Evolutionary conservation across 371 early-diverging fungal genomes (phyloP).

Genomic region (Mortierella sp.): DNA sequence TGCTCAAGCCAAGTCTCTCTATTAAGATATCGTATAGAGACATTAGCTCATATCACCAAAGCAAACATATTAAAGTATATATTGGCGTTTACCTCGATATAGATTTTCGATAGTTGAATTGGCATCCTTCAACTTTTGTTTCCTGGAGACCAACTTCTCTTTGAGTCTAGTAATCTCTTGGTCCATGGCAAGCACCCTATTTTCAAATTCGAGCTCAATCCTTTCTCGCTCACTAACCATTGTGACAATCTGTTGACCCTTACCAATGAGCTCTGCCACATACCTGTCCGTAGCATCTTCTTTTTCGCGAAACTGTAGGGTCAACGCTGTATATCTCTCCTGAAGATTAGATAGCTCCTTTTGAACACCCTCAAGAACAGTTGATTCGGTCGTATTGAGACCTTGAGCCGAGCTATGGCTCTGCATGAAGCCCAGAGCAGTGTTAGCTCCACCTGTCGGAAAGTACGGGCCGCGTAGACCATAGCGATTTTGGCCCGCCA

Average conservation of each 20-base stretch:
- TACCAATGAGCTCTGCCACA: slow-evolving; percentile 1
- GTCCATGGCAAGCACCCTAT: not conserved
- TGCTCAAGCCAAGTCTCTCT: slow-evolving; percentile 29
- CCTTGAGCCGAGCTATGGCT: too few species aligned
- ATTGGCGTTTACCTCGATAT: slow-evolving; percentile 18
- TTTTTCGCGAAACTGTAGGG: not conserved
- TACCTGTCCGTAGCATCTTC: not conserved
- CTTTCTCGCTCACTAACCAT: not conserved
- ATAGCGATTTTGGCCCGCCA: slow-evolving; percentile 5
- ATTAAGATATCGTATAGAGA: not conserved
- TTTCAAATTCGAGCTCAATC: not conserved
- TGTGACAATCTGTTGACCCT: not conserved
- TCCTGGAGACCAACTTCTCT: slow-evolving; percentile 3
- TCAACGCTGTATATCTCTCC: not conserved
- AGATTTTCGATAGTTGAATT: slow-evolving; percentile 3
- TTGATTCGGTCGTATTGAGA: not conserved
- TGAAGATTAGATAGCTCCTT: slow-evolving; percentile 16
- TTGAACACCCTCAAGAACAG: not conserved
- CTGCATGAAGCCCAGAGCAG: not conserved
- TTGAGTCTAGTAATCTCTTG: not conserved
- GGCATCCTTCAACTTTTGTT: slow-evolving; percentile 9
- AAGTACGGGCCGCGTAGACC: slow-evolving; percentile 13
- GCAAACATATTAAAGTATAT: not conserved
- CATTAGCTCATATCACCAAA: not conserved
- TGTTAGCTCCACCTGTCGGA: not conserved